Base-by-base conservation (phyloP, 1,139 yeast genomes). In the Sugiyamaella xylanicola region DNA sequence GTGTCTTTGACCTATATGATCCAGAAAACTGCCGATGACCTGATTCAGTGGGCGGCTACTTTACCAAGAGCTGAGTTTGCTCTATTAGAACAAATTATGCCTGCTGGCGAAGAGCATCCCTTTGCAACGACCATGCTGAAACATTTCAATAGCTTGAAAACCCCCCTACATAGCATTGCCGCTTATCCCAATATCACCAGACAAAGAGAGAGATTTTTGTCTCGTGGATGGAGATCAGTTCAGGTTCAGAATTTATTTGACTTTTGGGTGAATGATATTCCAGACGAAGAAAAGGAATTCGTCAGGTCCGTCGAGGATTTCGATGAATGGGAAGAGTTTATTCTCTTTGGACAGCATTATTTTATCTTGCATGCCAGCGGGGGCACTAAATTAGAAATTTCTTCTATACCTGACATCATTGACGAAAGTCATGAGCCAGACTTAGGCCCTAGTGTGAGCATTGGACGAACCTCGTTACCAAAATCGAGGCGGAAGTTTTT, bases 301-400 rank as follows among this genome's bases (percentile, higher is more conserved):
- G 79, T 88, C 16, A 76, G 75, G 13, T 55, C 68, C 1, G 77
- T 85, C 25, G 95, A 88, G 67, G 81, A 80, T 7, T 88, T 88
- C 69, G 96, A 88, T 67, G 96, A 88, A 70, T 81, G 88, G 83
- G 96, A 88, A 69, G 96, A 88, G 68, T 87, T 87, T 61, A 78
- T 85, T 27, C 68, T 86, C 16, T 88, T 87, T 65, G 84, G 91
- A 60, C 95, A 87, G 63, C 95, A 87, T 67, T 88, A 88, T 66
- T 76, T 85, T 40, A 75, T 86, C 35, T 74, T 85, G 2, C 91
- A 86, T 68, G 89, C 91, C 0, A 77, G 84, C 1, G 83, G 48
- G 11, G 45, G 43, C 35, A n/a, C 19, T 9, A 13, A 21, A 17
- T 9, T 17, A n/a, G 21, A 15, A 11, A n/a, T 13, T 9, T 15